Evolutionary conservation across 192 early-diverging fungal species (phyloP).

Genomic region (Entomortierella beljakovae): DNA sequence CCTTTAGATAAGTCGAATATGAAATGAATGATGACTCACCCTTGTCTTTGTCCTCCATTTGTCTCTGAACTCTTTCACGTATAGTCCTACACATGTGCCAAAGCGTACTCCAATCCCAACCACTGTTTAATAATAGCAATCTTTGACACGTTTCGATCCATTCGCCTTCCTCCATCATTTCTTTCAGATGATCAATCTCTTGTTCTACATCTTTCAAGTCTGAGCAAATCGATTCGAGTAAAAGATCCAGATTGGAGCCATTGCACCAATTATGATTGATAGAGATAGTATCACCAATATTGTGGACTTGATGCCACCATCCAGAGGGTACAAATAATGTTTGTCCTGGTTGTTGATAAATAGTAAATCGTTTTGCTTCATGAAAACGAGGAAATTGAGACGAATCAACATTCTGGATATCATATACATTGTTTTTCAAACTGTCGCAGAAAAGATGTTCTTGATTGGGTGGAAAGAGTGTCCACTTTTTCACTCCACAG

Average conservation of each 20-base stretch:
- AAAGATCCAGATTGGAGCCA: conserved; percentile 63
- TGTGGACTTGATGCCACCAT: conserved; percentile 82
- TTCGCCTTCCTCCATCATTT: conserved; percentile 56
- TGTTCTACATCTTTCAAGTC: conserved; percentile 63
- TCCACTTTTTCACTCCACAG: conserved; percentile 78
- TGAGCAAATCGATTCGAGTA: conserved; percentile 57
- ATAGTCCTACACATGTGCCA: conserved; percentile 50
- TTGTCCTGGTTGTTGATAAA: conserved; percentile 72
- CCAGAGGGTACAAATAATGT: conserved; percentile 79
- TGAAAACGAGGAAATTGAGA: conserved; percentile 61
- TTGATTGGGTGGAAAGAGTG: conserved; percentile 74
- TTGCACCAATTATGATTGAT: conserved; percentile 87
- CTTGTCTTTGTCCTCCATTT: not conserved
- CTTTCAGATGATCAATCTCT: conserved; percentile 66
- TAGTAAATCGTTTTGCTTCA: conserved; percentile 58
- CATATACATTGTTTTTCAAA: conserved; percentile 67
- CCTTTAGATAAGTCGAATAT: not conserved
- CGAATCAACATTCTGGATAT: conserved; percentile 60
- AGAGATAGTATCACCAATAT: conserved; percentile 76
- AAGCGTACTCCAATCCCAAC: conserved; percentile 63
- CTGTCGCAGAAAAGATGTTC: conserved; percentile 68
- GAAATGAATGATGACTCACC: not conserved
- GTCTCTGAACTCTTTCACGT: conserved; percentile 7
- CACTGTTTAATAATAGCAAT: conserved; percentile 60
- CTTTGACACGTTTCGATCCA: conserved; percentile 60